These are phyloP conservation scores for Sarocladiaceae sp. DNA, from an alignment of 2,329 filamentous ascomycete species.

Conservation along the genomic window DNA sequence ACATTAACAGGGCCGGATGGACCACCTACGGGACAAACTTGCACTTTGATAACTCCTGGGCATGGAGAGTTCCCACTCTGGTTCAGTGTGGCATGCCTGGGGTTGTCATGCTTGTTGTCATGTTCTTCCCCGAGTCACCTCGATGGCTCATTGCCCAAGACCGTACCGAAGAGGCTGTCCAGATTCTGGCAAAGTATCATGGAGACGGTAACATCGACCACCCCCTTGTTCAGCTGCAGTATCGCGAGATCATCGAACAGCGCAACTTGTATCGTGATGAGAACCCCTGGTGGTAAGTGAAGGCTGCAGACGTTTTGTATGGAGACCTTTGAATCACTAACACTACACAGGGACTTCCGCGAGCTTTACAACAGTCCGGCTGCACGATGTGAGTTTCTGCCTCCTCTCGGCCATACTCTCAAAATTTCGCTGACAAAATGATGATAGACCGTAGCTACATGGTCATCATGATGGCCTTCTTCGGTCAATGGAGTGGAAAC, in stretches of 20 bases:
- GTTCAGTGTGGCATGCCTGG: slow-evolving; percentile 49
- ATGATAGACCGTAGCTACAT: slow-evolving; percentile 36
- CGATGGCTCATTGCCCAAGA: slow-evolving; percentile 53
- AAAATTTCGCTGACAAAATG: background rate
- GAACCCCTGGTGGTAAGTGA: slow-evolving; percentile 46
- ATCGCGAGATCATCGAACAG: slow-evolving; percentile 48
- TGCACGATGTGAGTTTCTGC: slow-evolving; percentile 25
- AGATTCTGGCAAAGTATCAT: slow-evolving; percentile 53
- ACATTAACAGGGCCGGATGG: slow-evolving; percentile 32
- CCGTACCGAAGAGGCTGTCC: slow-evolving; percentile 47
- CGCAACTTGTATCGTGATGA: slow-evolving; percentile 40
- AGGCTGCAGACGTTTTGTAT: background rate
- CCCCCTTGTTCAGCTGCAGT: slow-evolving; percentile 49
- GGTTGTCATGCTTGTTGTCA: slow-evolving; percentile 46
- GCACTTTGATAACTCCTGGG: slow-evolving; percentile 27
- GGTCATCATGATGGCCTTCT: slow-evolving; percentile 46
- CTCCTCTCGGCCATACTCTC: background rate
- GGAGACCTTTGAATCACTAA: background rate
- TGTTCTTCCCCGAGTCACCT: slow-evolving; percentile 60
- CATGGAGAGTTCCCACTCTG: slow-evolving; percentile 55
- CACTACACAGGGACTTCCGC: slow-evolving; percentile 35
- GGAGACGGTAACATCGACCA: slow-evolving; percentile 48
- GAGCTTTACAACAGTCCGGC: slow-evolving; percentile 43
- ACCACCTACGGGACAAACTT: slow-evolving; percentile 36
- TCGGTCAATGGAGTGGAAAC: slow-evolving; percentile 42